Base-by-base conservation (phyloP, 78 protist species). In the Tieghemostelium lacteum region DNA sequence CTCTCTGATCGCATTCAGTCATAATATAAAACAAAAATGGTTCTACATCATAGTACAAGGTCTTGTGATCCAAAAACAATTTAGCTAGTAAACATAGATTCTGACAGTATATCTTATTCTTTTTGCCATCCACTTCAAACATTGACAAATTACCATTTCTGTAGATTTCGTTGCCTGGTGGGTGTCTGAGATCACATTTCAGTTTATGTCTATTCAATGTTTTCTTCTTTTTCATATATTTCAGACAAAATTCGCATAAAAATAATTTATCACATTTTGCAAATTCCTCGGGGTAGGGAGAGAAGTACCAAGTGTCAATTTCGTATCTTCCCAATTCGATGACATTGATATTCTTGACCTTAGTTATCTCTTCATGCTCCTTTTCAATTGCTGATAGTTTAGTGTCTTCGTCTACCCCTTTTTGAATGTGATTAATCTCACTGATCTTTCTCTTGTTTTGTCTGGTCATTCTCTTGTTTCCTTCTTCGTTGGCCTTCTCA, bases 81-180 rank as follows among this genome's bases (percentile, higher is more conserved):
- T 98, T 98, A 5, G 99, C 93, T 22, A 97, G 87, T 3, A 98
- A 87, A 80, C 99, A 98, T 26, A 99, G 76, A 70, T 95, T 92
- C 75, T 98, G 99, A 88, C 99, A 97, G 72, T 97, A 97, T 17
- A 97, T 95, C 65, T 92, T 92, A 28, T 91, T 64, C 89, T 92
- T 74, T 57, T 93, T 80, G 3, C 99, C 99, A 55, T 97, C 98
- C 49, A 98, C 95, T 75, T 98, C 98, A 65, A 92, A 98, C 70
- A 97, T 26, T 17, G 97, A 92, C 0, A 97, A 0, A 16, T 67
- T 39, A 8, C 61, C 96, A 14, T 89, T 49, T 6, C 98, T 70
- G 86, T 96, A 97, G 28, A 98, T 96, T 76, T 98, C 99, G 33
- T 92, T 95, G 0, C 99, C 99, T 0, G 99, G 99, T 2, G 99